Percentiles rank a stretch among this genome's conserved stretches.
phyloP scores from a whole-genome alignment of 208 protist species.

The Histomonas meleagridis region DNA sequence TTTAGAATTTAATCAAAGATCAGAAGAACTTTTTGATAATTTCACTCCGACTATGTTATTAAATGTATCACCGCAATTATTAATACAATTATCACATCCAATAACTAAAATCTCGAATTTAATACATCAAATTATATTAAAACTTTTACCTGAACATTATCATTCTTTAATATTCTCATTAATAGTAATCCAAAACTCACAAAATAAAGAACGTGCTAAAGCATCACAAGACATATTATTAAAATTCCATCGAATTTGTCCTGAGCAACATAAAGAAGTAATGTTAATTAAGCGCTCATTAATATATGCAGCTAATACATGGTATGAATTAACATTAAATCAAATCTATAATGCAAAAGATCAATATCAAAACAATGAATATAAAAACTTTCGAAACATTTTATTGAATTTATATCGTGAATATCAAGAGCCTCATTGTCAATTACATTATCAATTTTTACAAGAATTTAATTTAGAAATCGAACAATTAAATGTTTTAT shows the following conservation, averaged over 20 bases:
- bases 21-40: neutral
- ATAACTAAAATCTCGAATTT: neutral
- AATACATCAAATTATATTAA: neutral
- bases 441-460: neutral
- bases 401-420: neutral
- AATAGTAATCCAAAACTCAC: neutral
- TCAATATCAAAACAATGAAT: neutral
- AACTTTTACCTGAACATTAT: neutral
- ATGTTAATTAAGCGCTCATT: neutral
- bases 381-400: neutral
- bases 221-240: neutral
- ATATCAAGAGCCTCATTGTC: neutral
- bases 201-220: neutral
- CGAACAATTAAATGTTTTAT: too few relatives aligned
- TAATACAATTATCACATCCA: conserved; percentile 23
- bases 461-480: too few relatives aligned
- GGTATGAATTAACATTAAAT: neutral
- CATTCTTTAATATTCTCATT: neutral
- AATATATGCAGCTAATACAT: neutral
- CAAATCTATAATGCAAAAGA: neutral
- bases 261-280: neutral
- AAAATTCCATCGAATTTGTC: neutral
- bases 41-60: neutral
- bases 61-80: neutral
- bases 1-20: neutral